Conservation (phyloP, 148 eudicot species). For the Drosera capensis region DNA sequence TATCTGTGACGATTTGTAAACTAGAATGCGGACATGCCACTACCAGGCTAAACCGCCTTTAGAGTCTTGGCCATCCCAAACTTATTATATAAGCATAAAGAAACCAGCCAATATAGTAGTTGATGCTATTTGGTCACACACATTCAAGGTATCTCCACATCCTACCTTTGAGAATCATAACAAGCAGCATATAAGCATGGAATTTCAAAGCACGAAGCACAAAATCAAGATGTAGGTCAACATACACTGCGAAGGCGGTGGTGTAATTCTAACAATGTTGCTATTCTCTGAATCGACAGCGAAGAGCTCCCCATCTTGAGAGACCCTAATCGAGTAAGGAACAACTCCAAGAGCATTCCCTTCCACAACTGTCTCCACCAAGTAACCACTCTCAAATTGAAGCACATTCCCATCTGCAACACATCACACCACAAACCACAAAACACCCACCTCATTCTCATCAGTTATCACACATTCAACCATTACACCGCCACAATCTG, state of each 20-base stretch:
- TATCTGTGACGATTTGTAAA: no score
- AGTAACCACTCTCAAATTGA: slow-evolving; percentile 81
- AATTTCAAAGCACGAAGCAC: background rate
- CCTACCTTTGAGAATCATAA: no score
- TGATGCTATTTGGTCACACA: no score
- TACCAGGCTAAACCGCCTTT: no score
- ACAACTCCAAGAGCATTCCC: slow-evolving; percentile 83
- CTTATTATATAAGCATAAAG: no score
- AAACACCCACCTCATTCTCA: background rate
- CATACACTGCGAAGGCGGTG: slow-evolving; percentile 90
- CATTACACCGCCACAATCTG: background rate
- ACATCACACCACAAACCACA: slow-evolving; percentile 5
- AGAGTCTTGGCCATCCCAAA: no score
- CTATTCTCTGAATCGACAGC: slow-evolving; percentile 86
- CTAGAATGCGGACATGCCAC: no score
- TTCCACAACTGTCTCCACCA: slow-evolving; percentile 85
- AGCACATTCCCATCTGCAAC: slow-evolving; percentile 64
- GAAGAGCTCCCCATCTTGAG: slow-evolving; percentile 85
- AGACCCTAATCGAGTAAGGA: slow-evolving; percentile 68
- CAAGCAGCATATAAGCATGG: background rate
- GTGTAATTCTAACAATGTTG: slow-evolving; percentile 81
- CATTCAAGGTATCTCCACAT: no score
- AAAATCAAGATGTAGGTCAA: slow-evolving; percentile 1
- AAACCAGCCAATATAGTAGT: no score
- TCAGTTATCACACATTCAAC: background rate